Evolutionary conservation across 2,329 filamentous ascomycete genomes (phyloP).

Genomic region (Pseudogymnoascus sp.): DNA sequence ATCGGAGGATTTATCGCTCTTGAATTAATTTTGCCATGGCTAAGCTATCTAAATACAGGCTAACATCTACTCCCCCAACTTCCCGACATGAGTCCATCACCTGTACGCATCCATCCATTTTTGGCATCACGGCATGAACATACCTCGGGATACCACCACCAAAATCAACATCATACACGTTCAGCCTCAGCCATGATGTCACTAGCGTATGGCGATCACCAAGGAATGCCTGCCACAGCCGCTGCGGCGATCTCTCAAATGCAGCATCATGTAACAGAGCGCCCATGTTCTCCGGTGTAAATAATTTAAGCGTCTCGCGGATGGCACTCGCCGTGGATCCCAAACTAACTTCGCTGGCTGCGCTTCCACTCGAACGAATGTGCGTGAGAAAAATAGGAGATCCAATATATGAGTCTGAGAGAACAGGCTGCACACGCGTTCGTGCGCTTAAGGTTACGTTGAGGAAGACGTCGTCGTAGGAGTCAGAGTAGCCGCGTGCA

Average conservation of each 20-base stretch:
- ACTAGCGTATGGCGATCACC: conserved; percentile 35
- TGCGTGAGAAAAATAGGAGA: conserved; percentile 37
- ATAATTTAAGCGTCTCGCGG: conserved; percentile 29
- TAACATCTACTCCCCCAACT: conserved; percentile 28
- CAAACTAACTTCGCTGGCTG: not conserved
- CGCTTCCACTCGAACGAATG: conserved; percentile 22
- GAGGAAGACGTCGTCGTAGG: conserved; percentile 30
- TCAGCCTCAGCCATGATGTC: conserved; percentile 36
- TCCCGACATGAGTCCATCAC: conserved; percentile 29
- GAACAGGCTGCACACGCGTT: conserved; percentile 30
- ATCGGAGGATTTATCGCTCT: not conserved
- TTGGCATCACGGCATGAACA: conserved; percentile 36
- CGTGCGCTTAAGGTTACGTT: conserved; percentile 36
- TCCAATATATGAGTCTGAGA: conserved; percentile 36
- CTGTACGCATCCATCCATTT: conserved; percentile 35
- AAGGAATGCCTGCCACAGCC: conserved; percentile 40
- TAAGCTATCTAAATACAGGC: conserved; percentile 27
- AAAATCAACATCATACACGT: conserved; percentile 37
- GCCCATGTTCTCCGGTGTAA: conserved; percentile 32
- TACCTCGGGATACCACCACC: conserved; percentile 23
- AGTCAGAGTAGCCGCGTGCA: conserved; percentile 27
- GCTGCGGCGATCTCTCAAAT: conserved; percentile 37
- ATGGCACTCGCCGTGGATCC: conserved; percentile 26
- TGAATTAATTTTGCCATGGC: conserved; percentile 23
- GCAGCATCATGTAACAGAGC: conserved; percentile 36